Base-by-base conservation (phyloP, 108 stramenopile genomes). In the Nitzschia sp. region DNA sequence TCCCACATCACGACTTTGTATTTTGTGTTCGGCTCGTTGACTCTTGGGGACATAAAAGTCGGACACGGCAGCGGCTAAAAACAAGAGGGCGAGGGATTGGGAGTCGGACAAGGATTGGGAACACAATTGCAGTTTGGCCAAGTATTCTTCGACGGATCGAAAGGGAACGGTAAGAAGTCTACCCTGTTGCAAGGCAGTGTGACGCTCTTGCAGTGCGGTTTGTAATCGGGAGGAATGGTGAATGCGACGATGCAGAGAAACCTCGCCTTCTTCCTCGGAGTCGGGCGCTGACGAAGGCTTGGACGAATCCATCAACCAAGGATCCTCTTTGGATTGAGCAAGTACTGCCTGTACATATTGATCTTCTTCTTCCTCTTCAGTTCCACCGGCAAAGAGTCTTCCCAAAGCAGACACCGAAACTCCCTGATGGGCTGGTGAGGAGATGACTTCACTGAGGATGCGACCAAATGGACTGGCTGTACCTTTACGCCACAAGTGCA, bases 41-140 rank as follows among this genome's bases (percentile, higher is more conserved):
- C 72, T 73, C n/a, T 57, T 41, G 14, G 97, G 97, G 38, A 97
- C 69, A 75, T 97, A 93, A 80, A 97, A 99, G 72, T 99, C 98
- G 63, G 85, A 87, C 38, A 99, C 98, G 6, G 98, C 98, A 12
- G 96, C 96, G 9, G 97, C 94, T 20, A 97, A 77, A 71, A 88
- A 96, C 39, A 95, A 65, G 52, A 96, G 62, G 15, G 74, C 90
- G 37, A 89, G 71, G 12, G 91, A 75, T 12, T 82, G 82, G 54
- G 73, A 70, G 51, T 74, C 74, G 11, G 60, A 63, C 38, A 94
- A 24, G n/a, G 83, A 65, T 21, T 69, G 65, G 41, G 81, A 78
- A 63, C 78, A 85, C 34, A 81, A 38, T 69, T 92, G 68, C 10
- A 96, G 77, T 69, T 80, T 82, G 51, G 80, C 75, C 51, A 97